A percentile compares a stretch with the other conserved stretches of the same genome.
Conservation (phyloP, 192 early-diverging fungal species). For the Polychytrium aggregatum region DNA sequence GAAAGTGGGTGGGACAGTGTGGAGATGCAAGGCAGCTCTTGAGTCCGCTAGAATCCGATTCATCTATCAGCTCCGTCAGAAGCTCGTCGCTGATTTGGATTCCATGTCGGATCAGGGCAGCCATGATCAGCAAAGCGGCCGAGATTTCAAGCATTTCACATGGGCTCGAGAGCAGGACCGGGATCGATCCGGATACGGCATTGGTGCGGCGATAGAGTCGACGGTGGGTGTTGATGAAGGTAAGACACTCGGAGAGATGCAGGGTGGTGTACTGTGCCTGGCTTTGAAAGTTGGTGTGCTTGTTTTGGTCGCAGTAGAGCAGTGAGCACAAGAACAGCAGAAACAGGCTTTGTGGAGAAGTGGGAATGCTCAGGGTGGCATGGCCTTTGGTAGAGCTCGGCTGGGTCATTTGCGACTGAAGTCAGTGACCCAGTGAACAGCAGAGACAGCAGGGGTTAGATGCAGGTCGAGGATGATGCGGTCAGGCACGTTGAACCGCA, state of each 20-base stretch:
- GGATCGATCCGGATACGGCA: conserved; percentile 5
- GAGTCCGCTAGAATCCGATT: conserved; percentile 1
- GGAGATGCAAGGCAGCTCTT: conserved; percentile 5
- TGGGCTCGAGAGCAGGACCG: background rate
- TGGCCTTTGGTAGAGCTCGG: background rate
- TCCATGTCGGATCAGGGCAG: background rate
- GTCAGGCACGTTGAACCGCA: too few species aligned
- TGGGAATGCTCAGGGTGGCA: too few species aligned
- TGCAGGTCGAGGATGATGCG: too few species aligned
- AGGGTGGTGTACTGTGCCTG: conserved; percentile 16
- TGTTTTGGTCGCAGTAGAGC: too few species aligned
- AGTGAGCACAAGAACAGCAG: conserved; percentile 16
- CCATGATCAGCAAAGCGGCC: conserved; percentile 20
- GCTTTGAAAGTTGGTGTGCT: too few species aligned
- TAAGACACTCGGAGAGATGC: conserved; percentile 28
- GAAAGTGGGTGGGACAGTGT: conserved; percentile 12
- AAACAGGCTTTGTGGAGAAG: too few species aligned
- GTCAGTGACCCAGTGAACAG: too few species aligned
- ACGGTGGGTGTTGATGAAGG: conserved; percentile 25
- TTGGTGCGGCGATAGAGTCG: background rate
- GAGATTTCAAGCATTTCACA: conserved; percentile 24
- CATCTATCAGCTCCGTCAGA: background rate
- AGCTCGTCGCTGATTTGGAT: background rate
- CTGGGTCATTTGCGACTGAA: background rate
- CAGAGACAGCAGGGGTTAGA: too few species aligned